A percentile compares a stretch with the other conserved stretches of the same genome.
These are phyloP conservation scores for Helotiales sp. DNA, from an alignment of 2,329 filamentous ascomycete species.

Conservation along the genomic window DNA sequence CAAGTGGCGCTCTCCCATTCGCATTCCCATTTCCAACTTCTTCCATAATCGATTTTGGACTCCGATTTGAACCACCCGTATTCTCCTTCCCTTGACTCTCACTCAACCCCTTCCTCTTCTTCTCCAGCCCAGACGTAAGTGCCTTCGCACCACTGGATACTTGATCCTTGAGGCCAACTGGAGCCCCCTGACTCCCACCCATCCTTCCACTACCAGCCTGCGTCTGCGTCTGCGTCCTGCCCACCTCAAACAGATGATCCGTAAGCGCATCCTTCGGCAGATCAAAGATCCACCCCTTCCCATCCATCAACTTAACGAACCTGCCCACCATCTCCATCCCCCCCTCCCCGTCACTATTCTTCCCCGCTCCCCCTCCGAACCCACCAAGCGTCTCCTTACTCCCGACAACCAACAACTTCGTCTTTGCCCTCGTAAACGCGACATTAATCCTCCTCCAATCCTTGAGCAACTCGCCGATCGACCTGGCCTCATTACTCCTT, in stretches of 20 bases:
- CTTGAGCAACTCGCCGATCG: conserved; percentile 87
- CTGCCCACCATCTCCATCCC: conserved; percentile 76
- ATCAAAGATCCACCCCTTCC: conserved; percentile 79
- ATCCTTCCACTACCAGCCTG: conserved; percentile 36
- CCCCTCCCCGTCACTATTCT: conserved; percentile 69
- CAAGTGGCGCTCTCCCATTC: conserved; percentile 1
- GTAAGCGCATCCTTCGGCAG: conserved; percentile 67
- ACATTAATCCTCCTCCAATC: conserved; percentile 97
- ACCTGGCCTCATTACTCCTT: conserved; percentile 78
- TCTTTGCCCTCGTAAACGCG: conserved; percentile 89
- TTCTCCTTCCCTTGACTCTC: conserved; percentile 24
- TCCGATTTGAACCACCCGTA: not conserved
- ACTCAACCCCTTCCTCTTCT: conserved; percentile 25
- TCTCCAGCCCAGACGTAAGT: not conserved
- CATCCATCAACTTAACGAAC: conserved; percentile 79
- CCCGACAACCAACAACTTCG: conserved; percentile 87
- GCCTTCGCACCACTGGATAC: conserved; percentile 5
- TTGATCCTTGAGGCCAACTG: not conserved
- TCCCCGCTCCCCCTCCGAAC: conserved; percentile 53
- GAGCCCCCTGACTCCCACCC: not conserved
- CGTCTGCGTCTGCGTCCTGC: conserved; percentile 58
- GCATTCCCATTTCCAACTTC: not conserved
- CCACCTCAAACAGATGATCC: conserved; percentile 67
- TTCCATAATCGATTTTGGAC: not conserved
- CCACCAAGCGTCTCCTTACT: conserved; percentile 74